These are phyloP conservation scores for Tricholomella constricta DNA, from an alignment of 768 basidiomycete species.

Conservation along the genomic window DNA sequence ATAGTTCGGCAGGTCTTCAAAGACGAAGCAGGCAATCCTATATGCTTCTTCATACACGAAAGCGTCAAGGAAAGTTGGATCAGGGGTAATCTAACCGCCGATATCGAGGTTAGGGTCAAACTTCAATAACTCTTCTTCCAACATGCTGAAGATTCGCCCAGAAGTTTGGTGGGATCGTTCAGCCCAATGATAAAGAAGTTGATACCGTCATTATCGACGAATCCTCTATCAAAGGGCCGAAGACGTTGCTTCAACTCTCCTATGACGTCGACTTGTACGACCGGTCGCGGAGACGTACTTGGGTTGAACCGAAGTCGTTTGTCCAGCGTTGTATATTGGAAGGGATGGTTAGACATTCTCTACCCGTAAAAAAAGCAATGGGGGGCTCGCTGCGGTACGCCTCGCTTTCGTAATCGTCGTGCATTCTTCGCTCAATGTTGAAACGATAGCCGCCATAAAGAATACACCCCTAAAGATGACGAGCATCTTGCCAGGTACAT, in stretches of 20 bases:
- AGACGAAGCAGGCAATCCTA: constrained; percentile 24
- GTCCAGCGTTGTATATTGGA: constrained; percentile 15
- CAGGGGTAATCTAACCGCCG: constrained; percentile 20
- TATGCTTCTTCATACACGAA: constrained; percentile 36
- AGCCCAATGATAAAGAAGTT: constrained; percentile 10
- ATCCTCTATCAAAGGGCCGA: constrained; percentile 6
- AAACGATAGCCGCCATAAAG: constrained; percentile 19
- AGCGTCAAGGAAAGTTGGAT: constrained; percentile 25
- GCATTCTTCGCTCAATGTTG: neutral
- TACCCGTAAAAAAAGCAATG: constrained; percentile 15
- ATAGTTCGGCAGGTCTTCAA: constrained; percentile 18
- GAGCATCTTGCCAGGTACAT: constrained; percentile 37
- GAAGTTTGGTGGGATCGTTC: constrained; percentile 24
- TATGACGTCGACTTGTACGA: constrained; percentile 19
- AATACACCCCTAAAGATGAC: constrained; percentile 43
- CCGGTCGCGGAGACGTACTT: constrained; percentile 4
- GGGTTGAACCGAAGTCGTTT: constrained; percentile 24
- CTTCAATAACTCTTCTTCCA: neutral
- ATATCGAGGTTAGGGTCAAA: constrained; percentile 36
- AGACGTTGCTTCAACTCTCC: constrained; percentile 13
- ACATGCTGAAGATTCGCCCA: neutral
- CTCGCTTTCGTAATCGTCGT: neutral
- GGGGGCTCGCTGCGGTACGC: constrained; percentile 12
- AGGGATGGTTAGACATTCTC: constrained; percentile 10
- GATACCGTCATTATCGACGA: constrained; percentile 28